Evolutionary conservation across 2,329 filamentous ascomycete species (phyloP).

Genomic region (Sporothrix euskadiensis): DNA sequence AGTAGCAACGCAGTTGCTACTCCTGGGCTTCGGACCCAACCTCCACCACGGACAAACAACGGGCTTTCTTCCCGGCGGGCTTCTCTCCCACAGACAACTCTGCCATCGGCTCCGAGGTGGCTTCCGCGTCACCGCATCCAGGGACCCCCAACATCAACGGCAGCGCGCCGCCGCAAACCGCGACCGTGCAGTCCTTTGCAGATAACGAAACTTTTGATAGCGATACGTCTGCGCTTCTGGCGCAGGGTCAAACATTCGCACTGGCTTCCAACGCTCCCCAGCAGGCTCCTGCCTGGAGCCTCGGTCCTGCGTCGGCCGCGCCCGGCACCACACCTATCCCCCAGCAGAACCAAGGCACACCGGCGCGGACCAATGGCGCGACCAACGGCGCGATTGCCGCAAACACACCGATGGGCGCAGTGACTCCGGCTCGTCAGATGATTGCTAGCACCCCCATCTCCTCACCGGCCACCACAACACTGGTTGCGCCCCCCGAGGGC

Average conservation of each 20-base stretch:
- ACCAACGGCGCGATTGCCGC: slow-evolving; percentile 16
- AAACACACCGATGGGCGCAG: slow-evolving; percentile 29
- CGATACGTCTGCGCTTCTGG: slow-evolving; percentile 20
- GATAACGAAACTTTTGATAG: neutral
- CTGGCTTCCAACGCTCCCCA: slow-evolving; percentile 33
- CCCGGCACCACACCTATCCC: slow-evolving; percentile 22
- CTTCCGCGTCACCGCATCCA: slow-evolving; percentile 13
- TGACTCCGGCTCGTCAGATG: slow-evolving; percentile 34
- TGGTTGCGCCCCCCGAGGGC: slow-evolving; percentile 60
- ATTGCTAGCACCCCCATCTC: slow-evolving; percentile 20
- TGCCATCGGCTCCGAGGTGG: slow-evolving; percentile 23
- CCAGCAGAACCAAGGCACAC: slow-evolving; percentile 31
- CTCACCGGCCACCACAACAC: slow-evolving; percentile 39
- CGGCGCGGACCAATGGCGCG: slow-evolving; percentile 29
- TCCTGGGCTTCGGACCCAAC: slow-evolving; percentile 22
- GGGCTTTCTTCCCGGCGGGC: slow-evolving; percentile 28
- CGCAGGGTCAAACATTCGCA: slow-evolving; percentile 30
- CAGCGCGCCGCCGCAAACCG: slow-evolving; percentile 21
- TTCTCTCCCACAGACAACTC: slow-evolving; percentile 22
- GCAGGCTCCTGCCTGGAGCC: slow-evolving; percentile 33
- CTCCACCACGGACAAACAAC: slow-evolving; percentile 30
- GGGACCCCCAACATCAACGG: slow-evolving; percentile 12
- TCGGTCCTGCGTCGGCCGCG: slow-evolving; percentile 29
- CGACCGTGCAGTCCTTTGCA: slow-evolving; percentile 1
- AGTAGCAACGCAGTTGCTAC: slow-evolving; percentile 29